Percentiles rank a stretch among this genome's conserved stretches.
Conservation (phyloP, 306 rosid genomes). For the Cicer cuneatum region DNA sequence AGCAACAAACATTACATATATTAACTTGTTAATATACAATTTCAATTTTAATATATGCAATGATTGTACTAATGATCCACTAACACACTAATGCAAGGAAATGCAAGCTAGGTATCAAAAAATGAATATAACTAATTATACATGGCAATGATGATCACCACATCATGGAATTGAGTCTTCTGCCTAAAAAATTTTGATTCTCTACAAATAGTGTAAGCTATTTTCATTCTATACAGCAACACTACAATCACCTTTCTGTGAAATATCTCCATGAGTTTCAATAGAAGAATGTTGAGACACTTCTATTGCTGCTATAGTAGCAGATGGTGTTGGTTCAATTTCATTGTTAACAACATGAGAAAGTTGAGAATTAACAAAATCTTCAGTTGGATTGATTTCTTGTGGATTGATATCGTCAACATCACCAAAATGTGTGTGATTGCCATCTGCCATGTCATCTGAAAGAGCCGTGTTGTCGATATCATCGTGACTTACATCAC, state of each 20-base stretch:
- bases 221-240: slow-evolving; percentile 63
- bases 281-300: slow-evolving; percentile 64
- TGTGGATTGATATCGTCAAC: slow-evolving; percentile 40
- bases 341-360: slow-evolving; percentile 53
- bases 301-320: slow-evolving; percentile 55
- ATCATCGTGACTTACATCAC: slow-evolving; percentile 44
- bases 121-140: slow-evolving; percentile 52
- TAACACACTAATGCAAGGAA: neutral
- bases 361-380: slow-evolving; percentile 50
- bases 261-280: slow-evolving; percentile 66
- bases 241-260: slow-evolving; percentile 71
- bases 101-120: slow-evolving; percentile 46
- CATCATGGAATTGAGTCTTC: slow-evolving; percentile 37
- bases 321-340: slow-evolving; percentile 50
- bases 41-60: slow-evolving; percentile 1
- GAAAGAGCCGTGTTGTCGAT: slow-evolving; percentile 40
- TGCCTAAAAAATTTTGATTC: slow-evolving; percentile 50
- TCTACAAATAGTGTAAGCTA: slow-evolving; percentile 52
- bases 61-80: slow-evolving; percentile 15
- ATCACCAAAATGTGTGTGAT: slow-evolving; percentile 42
- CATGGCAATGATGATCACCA: slow-evolving; percentile 38
- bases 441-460: slow-evolving; percentile 49
- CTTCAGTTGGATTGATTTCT: slow-evolving; percentile 40
- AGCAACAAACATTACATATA: neutral
- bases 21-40: slow-evolving; percentile 5